Evolutionary conservation across 768 basidiomycete genomes (phyloP), one percentile per base, ranked within the genome.

Genomic region (Tulasnella sp.): DNA sequence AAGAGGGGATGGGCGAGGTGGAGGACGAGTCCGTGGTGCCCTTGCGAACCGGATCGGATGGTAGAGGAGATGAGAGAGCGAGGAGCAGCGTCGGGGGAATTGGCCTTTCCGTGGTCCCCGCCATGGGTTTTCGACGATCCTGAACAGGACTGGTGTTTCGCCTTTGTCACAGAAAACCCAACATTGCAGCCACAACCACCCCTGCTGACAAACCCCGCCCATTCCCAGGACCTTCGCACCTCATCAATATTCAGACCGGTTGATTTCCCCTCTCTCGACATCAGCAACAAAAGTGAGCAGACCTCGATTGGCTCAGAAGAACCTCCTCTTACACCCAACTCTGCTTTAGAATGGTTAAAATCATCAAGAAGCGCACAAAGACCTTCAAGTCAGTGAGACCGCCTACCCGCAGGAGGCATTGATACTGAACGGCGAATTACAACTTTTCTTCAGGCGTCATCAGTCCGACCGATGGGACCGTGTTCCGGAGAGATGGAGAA

Each of bases 401-500:
- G 23, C 35, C 23, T 37, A 3, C 42, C 42, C 29, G 16, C 29
- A 0, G 7, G 42, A 32, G 20, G 20, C 10, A 44, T 23, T 55
- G 44, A 40, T 61, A 40, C 29, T 40, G 75, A 78, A 15, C 40
- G 37, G 46, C 40, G 55, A 5, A 26, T 35, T 72, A 35, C 39
- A 7, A 51, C n/a, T 42, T 26, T 61, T 44, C 78, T 75, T 40
- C 84, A 95, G 94, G 89, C 94, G 97, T 86, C 97, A 99, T 86
- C 97, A 99, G 87, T 97, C 95, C 73, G 97, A 99, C 87, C 93
- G 97, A 84, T 99, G 98, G 88, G 90, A 94, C 85, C 87, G 92
- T 81, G 96, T 99, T 82, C 97, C 97, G 90, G 96, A 98, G 88
- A 88, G 94, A 88, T 99, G 98, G 98, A 90, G 98, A 85, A 99